Percentiles rank a stretch among this genome's conserved stretches.
Evolutionary conservation across 2,329 filamentous ascomycete species (phyloP).

Genomic region (Triangularia setosa): DNA sequence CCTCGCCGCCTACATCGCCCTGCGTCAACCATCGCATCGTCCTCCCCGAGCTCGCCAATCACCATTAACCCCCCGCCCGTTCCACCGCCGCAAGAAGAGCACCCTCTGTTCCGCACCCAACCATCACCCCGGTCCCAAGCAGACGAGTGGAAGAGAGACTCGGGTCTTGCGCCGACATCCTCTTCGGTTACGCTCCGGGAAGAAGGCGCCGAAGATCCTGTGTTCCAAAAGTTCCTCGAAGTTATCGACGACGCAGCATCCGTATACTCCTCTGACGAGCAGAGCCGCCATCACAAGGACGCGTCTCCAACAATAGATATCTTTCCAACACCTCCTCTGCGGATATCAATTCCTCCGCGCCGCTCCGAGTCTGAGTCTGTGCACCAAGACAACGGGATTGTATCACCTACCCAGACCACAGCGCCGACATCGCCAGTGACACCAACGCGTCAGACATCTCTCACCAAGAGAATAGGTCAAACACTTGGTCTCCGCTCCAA

Average conservation of each 20-base stretch:
- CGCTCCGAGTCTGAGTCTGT: not conserved
- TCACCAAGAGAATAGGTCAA: slow-evolving; percentile 19
- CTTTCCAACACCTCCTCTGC: slow-evolving; percentile 11
- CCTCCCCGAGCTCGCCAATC: slow-evolving; percentile 19
- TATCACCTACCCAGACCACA: slow-evolving; percentile 8
- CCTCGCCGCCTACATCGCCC: slow-evolving; percentile 33
- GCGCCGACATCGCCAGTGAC: slow-evolving; percentile 10
- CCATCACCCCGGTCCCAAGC: slow-evolving; percentile 24
- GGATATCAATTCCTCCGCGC: slow-evolving; percentile 16
- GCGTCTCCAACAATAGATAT: slow-evolving; percentile 2
- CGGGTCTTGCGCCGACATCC: slow-evolving; percentile 47
- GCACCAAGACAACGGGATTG: slow-evolving; percentile 9
- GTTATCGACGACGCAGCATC: slow-evolving; percentile 30
- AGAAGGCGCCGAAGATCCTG: slow-evolving; percentile 30
- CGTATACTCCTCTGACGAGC: slow-evolving; percentile 30
- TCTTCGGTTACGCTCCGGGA: slow-evolving; percentile 39
- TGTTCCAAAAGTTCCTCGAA: slow-evolving; percentile 21
- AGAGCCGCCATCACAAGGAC: slow-evolving; percentile 9
- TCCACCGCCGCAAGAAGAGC: slow-evolving; percentile 46
- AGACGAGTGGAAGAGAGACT: slow-evolving; percentile 52
- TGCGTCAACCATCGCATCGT: slow-evolving; percentile 24
- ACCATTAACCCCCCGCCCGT: slow-evolving; percentile 35
- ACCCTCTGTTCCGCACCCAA: slow-evolving; percentile 47
- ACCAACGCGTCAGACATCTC: slow-evolving; percentile 15
- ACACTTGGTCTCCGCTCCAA: slow-evolving; percentile 20